Percentiles rank a stretch among this genome's conserved stretches.
Evolutionary conservation across 257 asterid species (phyloP).

Genomic region (Agastache rugosa): DNA sequence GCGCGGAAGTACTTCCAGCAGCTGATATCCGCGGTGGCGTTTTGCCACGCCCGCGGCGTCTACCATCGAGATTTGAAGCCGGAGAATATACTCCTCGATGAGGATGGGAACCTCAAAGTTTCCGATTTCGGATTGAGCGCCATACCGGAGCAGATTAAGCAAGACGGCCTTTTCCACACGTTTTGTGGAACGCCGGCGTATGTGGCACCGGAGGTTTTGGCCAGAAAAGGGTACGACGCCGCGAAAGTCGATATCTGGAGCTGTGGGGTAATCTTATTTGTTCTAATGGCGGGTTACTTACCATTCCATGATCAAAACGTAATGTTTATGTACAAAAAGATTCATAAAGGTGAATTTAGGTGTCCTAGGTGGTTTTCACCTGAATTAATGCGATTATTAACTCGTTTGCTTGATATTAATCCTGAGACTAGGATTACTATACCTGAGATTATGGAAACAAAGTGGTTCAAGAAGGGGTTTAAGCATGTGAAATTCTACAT

Average conservation of each 20-base stretch:
- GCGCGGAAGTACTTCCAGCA: constrained; percentile 91
- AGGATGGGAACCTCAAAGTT: constrained; percentile 84
- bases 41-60: constrained; percentile 97
- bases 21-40: constrained; percentile 78
- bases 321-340: constrained; percentile 92
- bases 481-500: constrained; percentile 72
- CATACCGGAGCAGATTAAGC: constrained; percentile 88
- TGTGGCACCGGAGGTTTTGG: constrained; percentile 92
- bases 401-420: constrained; percentile 66
- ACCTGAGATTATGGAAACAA: constrained; percentile 62
- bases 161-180: constrained; percentile 88
- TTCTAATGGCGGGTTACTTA: constrained; percentile 86
- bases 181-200: constrained; percentile 96
- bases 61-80: constrained; percentile 93
- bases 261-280: constrained; percentile 89
- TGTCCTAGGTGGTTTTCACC: constrained; percentile 96
- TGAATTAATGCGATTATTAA: constrained; percentile 59
- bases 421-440: constrained; percentile 69
- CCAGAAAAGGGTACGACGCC: constrained; percentile 82
- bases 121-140: constrained; percentile 94
- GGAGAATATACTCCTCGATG: constrained; percentile 80
- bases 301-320: constrained; percentile 90
- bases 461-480: constrained; percentile 73
- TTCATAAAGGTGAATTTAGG: constrained; percentile 85
- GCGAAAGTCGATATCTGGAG: constrained; percentile 96